Conservation (phyloP, 2,329 filamentous ascomycete species). For the Botryotinia convoluta region DNA sequence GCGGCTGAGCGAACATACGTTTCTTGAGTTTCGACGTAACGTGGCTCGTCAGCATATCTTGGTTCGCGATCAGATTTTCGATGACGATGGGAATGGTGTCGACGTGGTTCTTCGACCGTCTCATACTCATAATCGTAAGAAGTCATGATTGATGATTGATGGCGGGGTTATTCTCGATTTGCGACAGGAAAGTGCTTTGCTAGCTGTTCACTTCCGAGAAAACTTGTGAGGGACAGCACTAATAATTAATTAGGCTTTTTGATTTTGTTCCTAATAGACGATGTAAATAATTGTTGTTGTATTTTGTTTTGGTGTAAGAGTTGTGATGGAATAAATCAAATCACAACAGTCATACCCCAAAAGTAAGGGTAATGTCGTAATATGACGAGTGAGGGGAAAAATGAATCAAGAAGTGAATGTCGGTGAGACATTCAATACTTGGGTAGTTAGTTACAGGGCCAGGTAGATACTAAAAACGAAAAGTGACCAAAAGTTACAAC, state of each 20-base stretch:
- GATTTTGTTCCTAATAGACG: neutral
- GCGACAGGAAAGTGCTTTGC: conserved; percentile 10
- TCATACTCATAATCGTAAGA: conserved; percentile 30
- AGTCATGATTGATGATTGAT: conserved; percentile 17
- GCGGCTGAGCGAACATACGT: conserved; percentile 34
- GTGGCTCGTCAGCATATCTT: conserved; percentile 51
- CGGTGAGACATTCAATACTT: conserved; percentile 14
- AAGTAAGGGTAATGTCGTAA: neutral
- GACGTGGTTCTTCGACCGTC: conserved; percentile 30
- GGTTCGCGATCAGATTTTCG: conserved; percentile 44
- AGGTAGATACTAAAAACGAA: neutral
- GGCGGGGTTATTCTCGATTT: conserved; percentile 15
- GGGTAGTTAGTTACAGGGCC: conserved; percentile 5
- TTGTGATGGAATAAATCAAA: conserved; percentile 7
- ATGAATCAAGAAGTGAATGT: conserved; percentile 14
- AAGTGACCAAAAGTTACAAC: neutral
- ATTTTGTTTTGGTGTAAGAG: neutral
- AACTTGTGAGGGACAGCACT: neutral
- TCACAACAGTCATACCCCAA: conserved; percentile 3
- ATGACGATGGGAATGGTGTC: conserved; percentile 34
- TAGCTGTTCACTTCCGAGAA: neutral
- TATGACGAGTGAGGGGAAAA: conserved; percentile 18
- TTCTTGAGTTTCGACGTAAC: conserved; percentile 49
- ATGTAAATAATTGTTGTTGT: neutral
- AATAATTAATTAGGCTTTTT: conserved; percentile 7